Evolutionary conservation across 1,284 basidiomycete species (phyloP).

Genomic region (Malassezia caprae): DNA sequence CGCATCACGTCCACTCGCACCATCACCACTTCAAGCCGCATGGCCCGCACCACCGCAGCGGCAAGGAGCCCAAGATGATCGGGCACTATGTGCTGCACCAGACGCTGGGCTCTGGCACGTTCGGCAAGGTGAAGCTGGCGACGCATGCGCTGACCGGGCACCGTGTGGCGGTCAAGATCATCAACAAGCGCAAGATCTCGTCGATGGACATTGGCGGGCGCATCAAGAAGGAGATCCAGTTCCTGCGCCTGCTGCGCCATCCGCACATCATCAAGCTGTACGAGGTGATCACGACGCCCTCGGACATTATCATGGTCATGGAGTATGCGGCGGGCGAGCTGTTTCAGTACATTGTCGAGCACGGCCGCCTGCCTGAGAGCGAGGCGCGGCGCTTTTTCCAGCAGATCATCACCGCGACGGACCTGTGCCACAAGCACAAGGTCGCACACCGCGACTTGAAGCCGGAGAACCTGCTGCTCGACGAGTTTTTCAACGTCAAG

Average conservation of each 20-base stretch:
- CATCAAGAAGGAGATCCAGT: constrained; percentile 67
- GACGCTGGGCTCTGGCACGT: constrained; percentile 64
- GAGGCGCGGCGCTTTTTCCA: constrained; percentile 47
- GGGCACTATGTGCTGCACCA: constrained; percentile 47
- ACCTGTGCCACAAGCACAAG: constrained; percentile 47
- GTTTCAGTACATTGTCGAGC: constrained; percentile 47
- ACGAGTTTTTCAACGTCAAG: constrained; percentile 46
- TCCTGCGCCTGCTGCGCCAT: constrained; percentile 43
- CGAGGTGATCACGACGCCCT: constrained; percentile 46
- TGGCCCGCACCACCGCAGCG: background rate
- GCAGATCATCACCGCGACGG: constrained; percentile 46
- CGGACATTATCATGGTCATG: constrained; percentile 48
- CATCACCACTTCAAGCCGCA: background rate
- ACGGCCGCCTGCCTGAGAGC: constrained; percentile 40
- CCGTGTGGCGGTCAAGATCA: constrained; percentile 93
- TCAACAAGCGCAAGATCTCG: constrained; percentile 85
- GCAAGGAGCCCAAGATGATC: constrained; percentile 36
- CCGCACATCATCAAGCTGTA: constrained; percentile 49
- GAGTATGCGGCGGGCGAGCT: constrained; percentile 47
- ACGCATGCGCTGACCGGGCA: constrained; percentile 87
- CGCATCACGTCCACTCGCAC: background rate
- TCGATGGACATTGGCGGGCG: constrained; percentile 61
- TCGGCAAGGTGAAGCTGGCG: constrained; percentile 94
- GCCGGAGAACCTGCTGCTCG: constrained; percentile 44
- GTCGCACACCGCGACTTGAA: constrained; percentile 45